phyloP scores from a whole-genome alignment of 2,329 filamentous ascomycete species.

The Alternaria tenuissima region DNA sequence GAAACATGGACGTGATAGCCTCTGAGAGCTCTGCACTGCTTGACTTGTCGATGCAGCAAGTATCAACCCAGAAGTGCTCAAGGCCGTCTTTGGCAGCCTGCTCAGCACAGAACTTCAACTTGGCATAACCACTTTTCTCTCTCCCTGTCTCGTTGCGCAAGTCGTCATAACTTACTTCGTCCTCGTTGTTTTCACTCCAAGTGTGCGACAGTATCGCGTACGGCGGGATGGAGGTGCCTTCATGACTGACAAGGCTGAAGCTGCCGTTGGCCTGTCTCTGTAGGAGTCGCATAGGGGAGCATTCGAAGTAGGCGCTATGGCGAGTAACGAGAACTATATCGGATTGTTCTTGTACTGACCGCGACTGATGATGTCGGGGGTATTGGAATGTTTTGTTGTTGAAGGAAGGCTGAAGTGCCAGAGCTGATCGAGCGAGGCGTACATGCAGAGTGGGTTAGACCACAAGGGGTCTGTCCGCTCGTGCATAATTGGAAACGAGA shows the following conservation, averaged over 20 bases:
- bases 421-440: not conserved
- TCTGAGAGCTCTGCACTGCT: not conserved
- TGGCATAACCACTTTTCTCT: not conserved
- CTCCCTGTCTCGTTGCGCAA: not conserved
- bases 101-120: conserved; percentile 4
- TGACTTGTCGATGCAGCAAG: conserved; percentile 12
- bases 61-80: conserved; percentile 9
- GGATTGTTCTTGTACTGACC: not conserved
- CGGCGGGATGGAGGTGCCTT: not conserved
- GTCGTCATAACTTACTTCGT: not conserved
- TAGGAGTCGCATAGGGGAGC: not conserved
- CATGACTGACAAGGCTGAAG: not conserved
- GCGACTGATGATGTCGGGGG: too few species aligned
- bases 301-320: not conserved
- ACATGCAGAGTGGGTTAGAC: not conserved
- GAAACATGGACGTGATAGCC: conserved; percentile 13
- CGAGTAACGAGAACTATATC: not conserved
- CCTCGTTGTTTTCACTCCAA: not conserved
- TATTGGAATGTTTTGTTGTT: not conserved
- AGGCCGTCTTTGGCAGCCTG: not conserved
- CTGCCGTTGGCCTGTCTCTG: not conserved
- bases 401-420: not conserved
- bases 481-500: not conserved
- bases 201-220: not conserved
- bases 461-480: not conserved